A percentile compares a stretch with the other conserved stretches of the same genome.
These are phyloP conservation scores for Diaporthe vexans DNA, from an alignment of 2,329 filamentous ascomycete species.

Conservation along the genomic window DNA sequence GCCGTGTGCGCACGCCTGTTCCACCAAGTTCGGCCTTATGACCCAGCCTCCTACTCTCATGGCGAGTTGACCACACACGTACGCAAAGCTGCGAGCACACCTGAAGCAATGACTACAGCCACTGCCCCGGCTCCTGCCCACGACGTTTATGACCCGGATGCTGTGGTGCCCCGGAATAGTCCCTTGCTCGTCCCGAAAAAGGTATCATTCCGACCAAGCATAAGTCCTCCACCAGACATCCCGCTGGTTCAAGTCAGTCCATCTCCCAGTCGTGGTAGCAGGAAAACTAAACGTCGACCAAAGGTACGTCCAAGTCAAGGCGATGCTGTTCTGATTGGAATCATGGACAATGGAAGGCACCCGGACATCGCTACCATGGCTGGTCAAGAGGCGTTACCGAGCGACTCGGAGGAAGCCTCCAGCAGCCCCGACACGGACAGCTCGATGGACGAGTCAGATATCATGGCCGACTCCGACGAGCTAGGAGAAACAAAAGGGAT, in stretches of 20 bases:
- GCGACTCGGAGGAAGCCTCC: slow-evolving; percentile 48
- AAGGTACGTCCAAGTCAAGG: slow-evolving; percentile 71
- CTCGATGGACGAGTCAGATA: slow-evolving; percentile 29
- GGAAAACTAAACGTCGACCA: slow-evolving; percentile 65
- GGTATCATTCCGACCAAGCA: slow-evolving; percentile 63
- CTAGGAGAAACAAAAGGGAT: slow-evolving; percentile 40
- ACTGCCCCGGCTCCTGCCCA: slow-evolving; percentile 52
- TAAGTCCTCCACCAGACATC: slow-evolving; percentile 63
- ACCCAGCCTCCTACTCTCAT: slow-evolving; percentile 44
- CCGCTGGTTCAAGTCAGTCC: slow-evolving; percentile 60
- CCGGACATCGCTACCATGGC: slow-evolving; percentile 75
- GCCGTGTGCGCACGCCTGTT: slow-evolving; percentile 35
- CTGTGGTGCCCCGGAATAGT: slow-evolving; percentile 57
- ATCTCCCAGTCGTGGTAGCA: slow-evolving; percentile 55
- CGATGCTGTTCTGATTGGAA: slow-evolving; percentile 76
- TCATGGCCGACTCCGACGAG: slow-evolving; percentile 44
- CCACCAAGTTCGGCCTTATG: slow-evolving; percentile 28
- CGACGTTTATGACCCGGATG: slow-evolving; percentile 61
- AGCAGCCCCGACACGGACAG: slow-evolving; percentile 36
- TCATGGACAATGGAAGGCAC: slow-evolving; percentile 73
- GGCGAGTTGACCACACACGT: slow-evolving; percentile 50
- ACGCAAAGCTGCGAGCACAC: slow-evolving; percentile 49
- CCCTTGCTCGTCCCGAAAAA: slow-evolving; percentile 55
- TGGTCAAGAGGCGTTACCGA: slow-evolving; percentile 65
- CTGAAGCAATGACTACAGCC: slow-evolving; percentile 57